phyloP scores from a whole-genome alignment of 2,329 filamentous ascomycete species.

The Metarhizium humberi region DNA sequence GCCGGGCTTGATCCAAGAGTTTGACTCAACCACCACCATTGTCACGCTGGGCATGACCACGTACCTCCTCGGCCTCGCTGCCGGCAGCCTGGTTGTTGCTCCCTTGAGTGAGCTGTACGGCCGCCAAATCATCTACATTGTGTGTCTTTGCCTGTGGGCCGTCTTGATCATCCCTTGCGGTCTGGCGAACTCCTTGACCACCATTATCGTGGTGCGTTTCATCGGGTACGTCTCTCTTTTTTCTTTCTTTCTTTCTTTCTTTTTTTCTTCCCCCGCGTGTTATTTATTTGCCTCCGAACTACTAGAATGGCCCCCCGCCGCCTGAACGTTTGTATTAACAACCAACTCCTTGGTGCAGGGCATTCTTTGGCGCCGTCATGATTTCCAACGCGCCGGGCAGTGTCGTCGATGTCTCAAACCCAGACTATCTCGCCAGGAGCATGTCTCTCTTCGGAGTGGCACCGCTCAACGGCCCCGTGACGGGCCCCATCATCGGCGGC shows the following conservation, averaged over 20 bases:
- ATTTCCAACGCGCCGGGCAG: slow-evolving; percentile 77
- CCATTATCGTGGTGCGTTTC: slow-evolving; percentile 65
- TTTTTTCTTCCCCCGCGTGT: background rate
- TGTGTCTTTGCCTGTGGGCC: slow-evolving; percentile 54
- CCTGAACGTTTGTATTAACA: background rate
- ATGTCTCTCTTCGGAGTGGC: slow-evolving; percentile 63
- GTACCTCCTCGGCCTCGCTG: slow-evolving; percentile 66
- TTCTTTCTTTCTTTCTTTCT: background rate
- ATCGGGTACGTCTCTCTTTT: slow-evolving; percentile 43
- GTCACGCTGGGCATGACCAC: slow-evolving; percentile 69
- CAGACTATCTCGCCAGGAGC: slow-evolving; percentile 72
- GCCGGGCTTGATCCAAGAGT: slow-evolving; percentile 59
- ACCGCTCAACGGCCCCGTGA: slow-evolving; percentile 64
- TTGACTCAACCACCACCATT: slow-evolving; percentile 48
- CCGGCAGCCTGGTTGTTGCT: slow-evolving; percentile 63
- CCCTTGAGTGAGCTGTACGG: slow-evolving; percentile 66
- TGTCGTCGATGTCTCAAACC: slow-evolving; percentile 72
- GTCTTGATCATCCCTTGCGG: slow-evolving; percentile 65
- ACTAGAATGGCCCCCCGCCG: background rate
- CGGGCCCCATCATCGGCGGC: slow-evolving; percentile 53
- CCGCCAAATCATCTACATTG: slow-evolving; percentile 58
- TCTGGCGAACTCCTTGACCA: slow-evolving; percentile 55
- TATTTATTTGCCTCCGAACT: no score
- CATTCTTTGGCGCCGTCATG: slow-evolving; percentile 61
- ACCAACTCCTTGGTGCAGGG: slow-evolving; percentile 10